phyloP scores from a whole-genome alignment of 176 grass and related monocot genomes.

The barley (Hordeum vulgare) region MorexV3_pseudomolecules_assembly NC_058522.1:508499289-508499788 shows the following conservation, averaged over 20 bases:
- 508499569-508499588: background rate
- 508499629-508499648: background rate
- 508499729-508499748: background rate
- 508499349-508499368: background rate
- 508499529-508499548: background rate
- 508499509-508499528: background rate
- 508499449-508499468: conserved; percentile 35
- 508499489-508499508: background rate
- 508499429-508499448: conserved; percentile 79
- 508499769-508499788: conserved; percentile 54
- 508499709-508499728: background rate
- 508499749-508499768: background rate
- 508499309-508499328: background rate
- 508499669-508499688: background rate
- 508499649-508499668: background rate
- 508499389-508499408: conserved; percentile 77
- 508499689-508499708: background rate
- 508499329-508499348: background rate
- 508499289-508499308: background rate
- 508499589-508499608: background rate
- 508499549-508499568: background rate
- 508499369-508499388: conserved; percentile 69
- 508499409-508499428: conserved; percentile 98
- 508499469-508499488: conserved; percentile 6
- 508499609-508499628: background rate